phyloP scores from a whole-genome alignment of 1,284 basidiomycete genomes.

The Malassezia furfur region DNA sequence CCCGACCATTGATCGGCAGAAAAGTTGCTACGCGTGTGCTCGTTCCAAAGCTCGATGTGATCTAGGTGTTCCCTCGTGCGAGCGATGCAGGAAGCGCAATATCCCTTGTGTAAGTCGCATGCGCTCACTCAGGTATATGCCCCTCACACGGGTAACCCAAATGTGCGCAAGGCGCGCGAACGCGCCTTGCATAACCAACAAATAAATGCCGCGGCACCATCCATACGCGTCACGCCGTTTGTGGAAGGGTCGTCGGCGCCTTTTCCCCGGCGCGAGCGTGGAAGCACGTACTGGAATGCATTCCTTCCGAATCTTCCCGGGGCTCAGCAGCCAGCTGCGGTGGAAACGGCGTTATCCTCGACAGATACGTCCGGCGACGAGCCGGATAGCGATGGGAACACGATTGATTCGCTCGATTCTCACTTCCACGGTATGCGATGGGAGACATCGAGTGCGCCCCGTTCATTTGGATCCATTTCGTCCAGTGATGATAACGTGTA shows the following conservation, averaged over 20 bases:
- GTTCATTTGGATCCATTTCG: not conserved
- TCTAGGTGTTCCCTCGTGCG: constrained; percentile 11
- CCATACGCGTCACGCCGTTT: not conserved
- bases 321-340: not conserved
- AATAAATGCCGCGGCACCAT: not conserved
- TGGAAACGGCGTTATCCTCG: not conserved
- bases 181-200: not conserved
- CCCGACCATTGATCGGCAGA: constrained; percentile 11
- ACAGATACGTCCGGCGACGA: constrained; percentile 13
- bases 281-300: not conserved
- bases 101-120: constrained; percentile 4
- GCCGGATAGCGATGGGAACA: constrained; percentile 9
- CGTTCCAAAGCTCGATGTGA: constrained; percentile 16
- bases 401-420: constrained; percentile 10
- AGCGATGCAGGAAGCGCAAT: constrained; percentile 9
- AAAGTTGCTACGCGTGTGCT: constrained; percentile 17
- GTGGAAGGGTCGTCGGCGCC: not conserved
- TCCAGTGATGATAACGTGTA: not conserved
- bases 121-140: constrained; percentile 1
- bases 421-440: not conserved
- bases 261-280: not conserved
- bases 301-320: not conserved
- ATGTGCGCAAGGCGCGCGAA: constrained; percentile 12
- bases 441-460: not conserved
- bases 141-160: constrained; percentile 17